These are phyloP conservation scores for Liquidambar formosana DNA, from an alignment of 164 flowering plant genomes.

Conservation along the genomic window DNA sequence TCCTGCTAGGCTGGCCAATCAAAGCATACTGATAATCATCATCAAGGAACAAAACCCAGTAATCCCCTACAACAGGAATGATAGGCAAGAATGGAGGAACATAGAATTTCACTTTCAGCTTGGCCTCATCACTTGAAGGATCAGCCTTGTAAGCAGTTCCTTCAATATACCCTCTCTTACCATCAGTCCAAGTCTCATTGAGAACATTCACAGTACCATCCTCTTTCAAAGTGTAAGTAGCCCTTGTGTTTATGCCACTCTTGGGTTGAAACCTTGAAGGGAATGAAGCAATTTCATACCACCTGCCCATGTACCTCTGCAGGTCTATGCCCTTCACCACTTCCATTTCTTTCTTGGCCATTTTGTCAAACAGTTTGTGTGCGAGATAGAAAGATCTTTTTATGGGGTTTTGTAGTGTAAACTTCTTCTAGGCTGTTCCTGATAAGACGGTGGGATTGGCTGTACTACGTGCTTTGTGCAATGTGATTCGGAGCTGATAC, in stretches of 20 bases:
- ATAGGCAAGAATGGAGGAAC: constrained; percentile 91
- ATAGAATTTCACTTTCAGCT: constrained; percentile 88
- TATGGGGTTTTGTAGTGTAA: neutral
- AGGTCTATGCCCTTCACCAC: constrained; percentile 77
- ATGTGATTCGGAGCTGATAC: too few relatives aligned
- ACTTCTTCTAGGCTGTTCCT: too few relatives aligned
- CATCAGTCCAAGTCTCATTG: constrained; percentile 80
- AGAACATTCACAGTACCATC: constrained; percentile 82
- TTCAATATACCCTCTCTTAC: constrained; percentile 71
- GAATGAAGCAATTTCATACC: constrained; percentile 94
- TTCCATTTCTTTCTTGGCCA: constrained; percentile 64
- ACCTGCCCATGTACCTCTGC: constrained; percentile 81
- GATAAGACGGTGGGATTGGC: too few relatives aligned
- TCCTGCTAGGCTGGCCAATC: constrained; percentile 74
- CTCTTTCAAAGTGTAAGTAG: constrained; percentile 71
- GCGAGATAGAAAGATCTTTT: constrained; percentile 1
- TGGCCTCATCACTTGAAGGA: constrained; percentile 80
- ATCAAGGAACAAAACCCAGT: constrained; percentile 88
- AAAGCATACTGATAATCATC: constrained; percentile 73
- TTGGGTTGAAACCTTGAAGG: constrained; percentile 82
- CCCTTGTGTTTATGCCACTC: constrained; percentile 74
- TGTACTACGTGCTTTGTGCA: too few relatives aligned
- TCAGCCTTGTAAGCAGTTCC: constrained; percentile 91
- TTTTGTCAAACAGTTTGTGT: constrained; percentile 4
- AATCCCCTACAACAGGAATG: constrained; percentile 82